Evolutionary conservation across 1,139 yeast species (phyloP), one percentile per base, ranked within the genome.

Genomic region (Candida sanyaensis): DNA sequence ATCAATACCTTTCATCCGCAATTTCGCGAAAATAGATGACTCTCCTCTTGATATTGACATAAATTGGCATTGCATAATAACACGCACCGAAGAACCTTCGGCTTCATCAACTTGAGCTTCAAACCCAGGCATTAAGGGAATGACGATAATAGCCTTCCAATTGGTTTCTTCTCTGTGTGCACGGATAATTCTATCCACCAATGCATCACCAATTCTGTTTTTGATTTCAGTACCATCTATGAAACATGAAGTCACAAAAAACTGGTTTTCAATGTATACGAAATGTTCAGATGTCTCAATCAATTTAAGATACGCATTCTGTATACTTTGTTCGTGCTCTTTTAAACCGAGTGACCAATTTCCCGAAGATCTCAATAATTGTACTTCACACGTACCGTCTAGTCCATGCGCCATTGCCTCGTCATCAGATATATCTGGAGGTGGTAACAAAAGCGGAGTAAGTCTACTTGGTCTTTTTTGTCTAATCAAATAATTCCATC

Each of bases 111-210:
- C 96, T 56, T 91, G 90, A 13, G 96, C 86, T 61, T 89, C 96
- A 64, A 95, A 95, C 0, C 99, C 99, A 1, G 99, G 99, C 96
- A 93, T 90, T 57, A 95, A 74, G 3, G 99, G 99, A 52, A 95
- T 90, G 5, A 93, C 80, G 52, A 93, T 85, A 17, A 91, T 80
- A 1, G 98, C 98, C 56, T 85, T 85, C 99, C 99, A 95, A 26
- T 73, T 67, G 47, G 84, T 87, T 4, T 84, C 83, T 52, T 86
- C 88, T 50, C 80, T 79, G 60, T 88, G 87, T 0, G 99, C 99
- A 44, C 91, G 79, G 30, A 91, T 86, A 48, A 93, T 91, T 60
- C 99, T 78, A 63, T 93, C 98, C 11, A 93, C 98, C 45, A 95
- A 74, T 0, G 99, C 99, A 75, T 93, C 97, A 40, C 99, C 99